These are phyloP conservation scores for Heritiera fomes DNA, from an alignment of 345 rosid species.

Conservation along the genomic window DNA sequence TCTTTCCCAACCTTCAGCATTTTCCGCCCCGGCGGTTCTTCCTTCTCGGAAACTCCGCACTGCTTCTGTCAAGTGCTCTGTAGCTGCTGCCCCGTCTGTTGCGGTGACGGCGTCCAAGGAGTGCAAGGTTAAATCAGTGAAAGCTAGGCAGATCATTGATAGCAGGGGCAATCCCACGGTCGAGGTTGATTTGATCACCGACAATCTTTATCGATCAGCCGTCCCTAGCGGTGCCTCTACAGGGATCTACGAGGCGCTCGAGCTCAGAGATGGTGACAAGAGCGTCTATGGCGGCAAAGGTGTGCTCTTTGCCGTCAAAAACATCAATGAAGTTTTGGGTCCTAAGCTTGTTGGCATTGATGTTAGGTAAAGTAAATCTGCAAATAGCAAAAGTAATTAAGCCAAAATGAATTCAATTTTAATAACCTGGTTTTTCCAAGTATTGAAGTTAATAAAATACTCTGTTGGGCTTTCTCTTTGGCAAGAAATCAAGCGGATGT, in stretches of 20 bases:
- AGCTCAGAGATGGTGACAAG: conserved; percentile 92
- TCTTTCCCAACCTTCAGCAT: conserved; percentile 32
- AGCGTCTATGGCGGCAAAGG: conserved; percentile 90
- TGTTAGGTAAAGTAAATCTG: conserved; percentile 57
- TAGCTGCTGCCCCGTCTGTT: conserved; percentile 37
- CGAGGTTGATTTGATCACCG: conserved; percentile 92
- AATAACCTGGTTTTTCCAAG: not conserved
- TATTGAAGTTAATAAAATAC: not conserved
- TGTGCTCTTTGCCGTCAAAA: conserved; percentile 72
- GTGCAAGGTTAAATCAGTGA: conserved; percentile 67
- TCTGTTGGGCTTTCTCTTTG: conserved; percentile 13
- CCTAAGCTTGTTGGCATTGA: conserved; percentile 89
- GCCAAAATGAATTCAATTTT: not conserved
- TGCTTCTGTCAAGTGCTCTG: conserved; percentile 53
- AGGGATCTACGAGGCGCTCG: conserved; percentile 94
- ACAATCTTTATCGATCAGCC: conserved; percentile 78
- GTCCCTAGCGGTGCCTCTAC: conserved; percentile 99
- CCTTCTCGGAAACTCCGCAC: conserved; percentile 41
- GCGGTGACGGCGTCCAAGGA: conserved; percentile 27
- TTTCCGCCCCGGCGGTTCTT: conserved; percentile 23
- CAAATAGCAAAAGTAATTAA: conserved; percentile 15
- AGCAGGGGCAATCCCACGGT: conserved; percentile 98
- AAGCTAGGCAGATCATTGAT: conserved; percentile 97
- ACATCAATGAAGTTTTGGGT: conserved; percentile 73
- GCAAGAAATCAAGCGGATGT: conserved; percentile 85